Percentiles rank a stretch among this genome's conserved stretches.
Conservation (phyloP, 2,329 filamentous ascomycete genomes). For the Fusarium praegraminearum region DNA sequence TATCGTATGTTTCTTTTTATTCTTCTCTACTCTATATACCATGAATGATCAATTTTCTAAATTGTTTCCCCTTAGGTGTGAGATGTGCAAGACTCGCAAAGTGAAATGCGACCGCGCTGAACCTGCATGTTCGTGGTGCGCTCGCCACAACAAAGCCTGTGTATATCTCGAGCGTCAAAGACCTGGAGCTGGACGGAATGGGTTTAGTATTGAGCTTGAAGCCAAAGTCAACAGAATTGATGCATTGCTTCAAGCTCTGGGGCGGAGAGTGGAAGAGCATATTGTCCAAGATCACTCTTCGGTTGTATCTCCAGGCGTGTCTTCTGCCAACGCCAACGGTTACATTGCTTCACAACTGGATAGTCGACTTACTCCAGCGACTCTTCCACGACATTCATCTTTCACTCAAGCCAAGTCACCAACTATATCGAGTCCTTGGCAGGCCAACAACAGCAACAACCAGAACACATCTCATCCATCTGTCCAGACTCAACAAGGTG, state of each 20-base stretch:
- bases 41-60: slow-evolving; percentile 1
- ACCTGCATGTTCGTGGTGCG: slow-evolving; percentile 77
- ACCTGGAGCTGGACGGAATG: slow-evolving; percentile 71
- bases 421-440: slow-evolving; percentile 55
- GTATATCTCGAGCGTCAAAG: slow-evolving; percentile 79
- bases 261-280: slow-evolving; percentile 58
- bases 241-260: slow-evolving; percentile 56
- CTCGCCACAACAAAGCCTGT: slow-evolving; percentile 73
- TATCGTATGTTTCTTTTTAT: slow-evolving; percentile 52
- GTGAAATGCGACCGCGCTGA: slow-evolving; percentile 65
- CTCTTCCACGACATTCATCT: slow-evolving; percentile 34
- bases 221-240: slow-evolving; percentile 67
- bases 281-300: slow-evolving; percentile 52
- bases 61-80: slow-evolving; percentile 50
- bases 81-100: slow-evolving; percentile 60
- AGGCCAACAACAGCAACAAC: slow-evolving; percentile 48
- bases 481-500: slow-evolving; percentile 8
- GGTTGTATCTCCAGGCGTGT: slow-evolving; percentile 24
- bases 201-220: slow-evolving; percentile 71
- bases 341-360: slow-evolving; percentile 53
- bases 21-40: neutral
- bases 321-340: slow-evolving; percentile 51
- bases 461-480: slow-evolving; percentile 37
- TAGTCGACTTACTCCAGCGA: slow-evolving; percentile 40
- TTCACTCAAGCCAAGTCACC: slow-evolving; percentile 54